These are phyloP conservation scores for Simmondsia chinensis DNA, from an alignment of 148 eudicot genomes.

Conservation along the genomic window DNA sequence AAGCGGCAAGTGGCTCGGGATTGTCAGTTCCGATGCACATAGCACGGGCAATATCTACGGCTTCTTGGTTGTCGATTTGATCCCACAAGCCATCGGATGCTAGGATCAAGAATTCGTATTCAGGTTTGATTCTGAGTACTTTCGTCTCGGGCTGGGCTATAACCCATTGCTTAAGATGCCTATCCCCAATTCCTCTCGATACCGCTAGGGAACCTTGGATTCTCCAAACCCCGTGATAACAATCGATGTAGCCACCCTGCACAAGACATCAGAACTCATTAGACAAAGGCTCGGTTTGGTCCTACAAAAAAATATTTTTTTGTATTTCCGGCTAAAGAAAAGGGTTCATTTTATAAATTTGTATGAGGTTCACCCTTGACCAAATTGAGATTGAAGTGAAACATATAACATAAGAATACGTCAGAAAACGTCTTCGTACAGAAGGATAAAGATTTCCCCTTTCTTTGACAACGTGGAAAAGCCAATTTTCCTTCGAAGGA, in stretches of 20 bases:
- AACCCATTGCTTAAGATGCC: slow-evolving; percentile 71
- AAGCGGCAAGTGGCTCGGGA: slow-evolving; percentile 35
- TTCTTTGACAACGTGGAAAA: too few relatives aligned
- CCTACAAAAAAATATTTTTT: too few relatives aligned
- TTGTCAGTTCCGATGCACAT: slow-evolving; percentile 20
- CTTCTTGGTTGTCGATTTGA: slow-evolving; percentile 90
- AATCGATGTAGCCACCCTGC: slow-evolving; percentile 81
- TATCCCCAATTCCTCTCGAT: slow-evolving; percentile 76
- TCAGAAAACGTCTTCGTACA: too few relatives aligned
- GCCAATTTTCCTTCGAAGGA: too few relatives aligned
- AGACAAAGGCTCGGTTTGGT: too few relatives aligned
- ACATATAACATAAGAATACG: too few relatives aligned
- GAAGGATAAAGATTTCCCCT: too few relatives aligned
- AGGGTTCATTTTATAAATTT: too few relatives aligned
- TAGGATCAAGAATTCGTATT: slow-evolving; percentile 64
- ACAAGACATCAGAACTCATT: slow-evolving; percentile 13
- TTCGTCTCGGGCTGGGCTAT: slow-evolving; percentile 68
- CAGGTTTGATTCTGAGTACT: slow-evolving; percentile 25
- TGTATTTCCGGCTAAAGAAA: too few relatives aligned
- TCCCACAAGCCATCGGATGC: slow-evolving; percentile 97
- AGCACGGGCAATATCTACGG: slow-evolving; percentile 53
- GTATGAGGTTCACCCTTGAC: too few relatives aligned
- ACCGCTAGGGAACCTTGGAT: slow-evolving; percentile 83
- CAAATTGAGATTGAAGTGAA: too few relatives aligned
- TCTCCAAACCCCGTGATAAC: slow-evolving; percentile 76